Base-by-base conservation (phyloP, 352 stramenopile species). In the Proteromonas lacertae region DNA sequence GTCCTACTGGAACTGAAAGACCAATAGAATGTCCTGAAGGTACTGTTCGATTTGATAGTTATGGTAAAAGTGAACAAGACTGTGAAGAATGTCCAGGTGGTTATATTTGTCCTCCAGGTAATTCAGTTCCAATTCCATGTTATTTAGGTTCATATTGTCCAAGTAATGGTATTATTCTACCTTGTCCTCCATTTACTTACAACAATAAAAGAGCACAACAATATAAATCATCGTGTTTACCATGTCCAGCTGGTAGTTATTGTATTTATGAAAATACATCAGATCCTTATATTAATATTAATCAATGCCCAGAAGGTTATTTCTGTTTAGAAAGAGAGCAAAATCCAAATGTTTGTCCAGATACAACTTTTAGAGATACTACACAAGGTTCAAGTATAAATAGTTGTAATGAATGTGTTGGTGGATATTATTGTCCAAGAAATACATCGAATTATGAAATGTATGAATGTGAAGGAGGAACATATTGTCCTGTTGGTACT, bases 121-220 rank as follows among this genome's bases (percentile, higher is more conserved):
- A 66, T 7, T 60, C 55, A 1, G 35, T 73, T 25, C 72, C 67
- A 2, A 63, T 52, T 14, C 60, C 56, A 3, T 83, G 69, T 34
- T 44, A 61, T 9, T 54, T 53, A n/a, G 69, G 67, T 1, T 74
- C 62, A 43, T 77, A 71, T 40, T 80, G 63, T 43, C 69, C 37
- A 18, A 13, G 8, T 12, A 31, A 38, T 10, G 7, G 16, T 10
- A 23, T 16, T 4, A 18, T n/a, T 8, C 30, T 47, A 17, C 2
- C 12, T 28, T 53, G 41, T 14, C 41, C 36, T 13, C 10, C n/a
- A 10, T 10, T 10, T 21, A 16, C 16, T 9, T 36, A 28, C 35
- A 40, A n/a, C n/a, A n/a, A n/a, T n/a, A n/a, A 36, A 36, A 36
- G 13, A n/a, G 25, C 18, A 36, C n/a, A 30, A 30, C n/a, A 36